Evolutionary conservation across 495 filamentous ascomycete species (phyloP), one percentile per base, ranked within the genome.

Genomic region (Penicillium longicatenatum): DNA sequence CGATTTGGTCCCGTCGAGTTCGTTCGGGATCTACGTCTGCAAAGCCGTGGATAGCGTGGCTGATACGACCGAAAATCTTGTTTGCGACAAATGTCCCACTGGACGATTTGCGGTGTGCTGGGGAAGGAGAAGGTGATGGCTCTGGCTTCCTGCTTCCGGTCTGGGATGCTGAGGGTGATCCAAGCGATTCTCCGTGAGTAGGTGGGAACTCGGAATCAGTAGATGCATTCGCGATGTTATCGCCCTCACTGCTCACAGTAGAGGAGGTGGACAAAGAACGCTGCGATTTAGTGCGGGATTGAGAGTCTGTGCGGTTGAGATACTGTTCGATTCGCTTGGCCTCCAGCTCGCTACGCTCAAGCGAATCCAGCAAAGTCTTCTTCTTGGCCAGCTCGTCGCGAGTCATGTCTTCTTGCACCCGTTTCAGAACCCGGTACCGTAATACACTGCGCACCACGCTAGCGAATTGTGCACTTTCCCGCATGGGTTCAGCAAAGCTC

Each of bases 361-460:
- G 76, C 19, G 89, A 87, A 35, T 94, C 90, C 4, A 98, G 78
- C 16, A 92, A 78, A 1, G 79, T 72, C 60, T 82, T 85, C 73
- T 98, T 97, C 74, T 92, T 92, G 7, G 83, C 76, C 9, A 98
- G 76, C 63, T 97, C 90, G 50, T 97, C 95, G 30, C 86, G 85
- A 2, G 92, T 97, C 93, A 97, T 96, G 58, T 98, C 94, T 70
- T 98, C 90, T 61, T 98, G 94, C 20, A 97, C 88, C 17, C 94
- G 84, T 74, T 98, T 98, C 41, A 98, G 72, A 2, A 97, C 86
- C 9, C 94, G 78, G 63, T 95, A 98, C 41, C 91, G 82, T 17
- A 98, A 74, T 22, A 98, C 93, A 52, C 77, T 88, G 17, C 94
- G 85, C 11, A 98, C 94, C 0, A 98, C 89, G 21, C 94, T 91